Base-by-base conservation (phyloP, 2,329 filamentous ascomycete genomes). In the Epichloe scottii region DNA sequence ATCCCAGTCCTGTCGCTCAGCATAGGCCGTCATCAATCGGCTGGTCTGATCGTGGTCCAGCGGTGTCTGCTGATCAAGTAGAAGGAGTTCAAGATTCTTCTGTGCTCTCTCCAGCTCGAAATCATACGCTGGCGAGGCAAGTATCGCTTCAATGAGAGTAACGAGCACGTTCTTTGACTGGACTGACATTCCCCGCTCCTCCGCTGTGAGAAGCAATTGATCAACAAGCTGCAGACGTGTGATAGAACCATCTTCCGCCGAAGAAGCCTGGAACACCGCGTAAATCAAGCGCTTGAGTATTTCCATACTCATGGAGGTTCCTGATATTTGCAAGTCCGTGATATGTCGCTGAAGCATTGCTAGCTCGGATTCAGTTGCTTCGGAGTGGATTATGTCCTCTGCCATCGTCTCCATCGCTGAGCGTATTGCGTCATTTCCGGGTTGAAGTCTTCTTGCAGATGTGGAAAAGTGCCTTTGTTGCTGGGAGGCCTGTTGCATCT, bases 151-250 rank as follows among this genome's bases (percentile, higher is more conserved):
- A 14, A 78, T 70, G 35, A 78, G 63, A 10, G 68, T 59, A 12
- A 74, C 67, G 46, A 83, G 68, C 49, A 82, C 62, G 26, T 76
- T 71, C 51, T 71, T 63, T 30, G 66, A 63, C 50, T 74, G 59
- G 19, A 76, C 60, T 2, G 61, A 54, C 51, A 75, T 61, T 17
- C 71, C 70, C 8, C 74, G 71, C 55, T 73, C 70, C 43, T 71
- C 64, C 48, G 75, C 68, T 5, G 69, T 71, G 14, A 67, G 61
- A 7, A 77, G 60, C 12, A 78, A 59, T 34, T 70, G 61, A 43
- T 74, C 66, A 2, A 72, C 66, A 4, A 76, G 58, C 19, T 62
- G 57, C 1, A 71, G 60, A 40, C 69, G 66, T 3, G 55, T 52
- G 5, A 62, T 58, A 3, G 58, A 56, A 4, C 60, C 57, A 19